Evolutionary conservation across 2,329 filamentous ascomycete genomes (phyloP).

Genomic region (Talaromyces sp.): DNA sequence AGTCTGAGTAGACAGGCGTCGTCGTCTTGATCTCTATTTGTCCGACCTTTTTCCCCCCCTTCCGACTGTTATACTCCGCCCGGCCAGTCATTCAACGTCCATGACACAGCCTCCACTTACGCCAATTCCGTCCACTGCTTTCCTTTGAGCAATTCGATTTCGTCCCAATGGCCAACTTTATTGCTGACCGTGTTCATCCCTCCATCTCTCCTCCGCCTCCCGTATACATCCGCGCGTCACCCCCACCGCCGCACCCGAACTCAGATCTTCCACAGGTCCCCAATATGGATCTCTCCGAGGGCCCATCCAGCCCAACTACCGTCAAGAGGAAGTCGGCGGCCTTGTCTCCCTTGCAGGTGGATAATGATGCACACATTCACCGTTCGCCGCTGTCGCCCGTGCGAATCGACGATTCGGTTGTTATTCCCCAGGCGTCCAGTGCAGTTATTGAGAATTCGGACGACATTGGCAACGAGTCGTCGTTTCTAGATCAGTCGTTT

Average conservation of each 20-base stretch:
- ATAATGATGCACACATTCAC: slow-evolving; percentile 23
- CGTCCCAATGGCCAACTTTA: slow-evolving; percentile 24
- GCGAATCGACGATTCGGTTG: slow-evolving; percentile 24
- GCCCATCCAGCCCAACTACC: slow-evolving; percentile 15
- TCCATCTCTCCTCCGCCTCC: slow-evolving; percentile 39
- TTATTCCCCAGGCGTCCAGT: slow-evolving; percentile 24
- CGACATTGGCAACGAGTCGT: slow-evolving; percentile 16
- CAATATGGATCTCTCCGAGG: neutral
- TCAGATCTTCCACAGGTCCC: slow-evolving; percentile 14
- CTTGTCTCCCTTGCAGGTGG: slow-evolving; percentile 15
- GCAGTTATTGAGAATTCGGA: slow-evolving; percentile 24
- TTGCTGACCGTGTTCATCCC: slow-evolving; percentile 14
- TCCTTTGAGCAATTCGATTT: neutral
- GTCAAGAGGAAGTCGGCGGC: slow-evolving; percentile 25
- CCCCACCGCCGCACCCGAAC: slow-evolving; percentile 20
- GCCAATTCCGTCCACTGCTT: neutral
- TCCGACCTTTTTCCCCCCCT: neutral
- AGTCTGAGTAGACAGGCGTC: slow-evolving; percentile 4
- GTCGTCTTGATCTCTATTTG: neutral
- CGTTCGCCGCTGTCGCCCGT: slow-evolving; percentile 30
- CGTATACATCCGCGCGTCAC: slow-evolving; percentile 38
- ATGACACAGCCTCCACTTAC: neutral
- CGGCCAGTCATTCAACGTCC: neutral
- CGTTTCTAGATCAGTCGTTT: slow-evolving; percentile 22
- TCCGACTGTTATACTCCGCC: neutral